These are phyloP conservation scores for Irpex sp. DNA, from an alignment of 1,284 basidiomycete species.

Conservation along the genomic window DNA sequence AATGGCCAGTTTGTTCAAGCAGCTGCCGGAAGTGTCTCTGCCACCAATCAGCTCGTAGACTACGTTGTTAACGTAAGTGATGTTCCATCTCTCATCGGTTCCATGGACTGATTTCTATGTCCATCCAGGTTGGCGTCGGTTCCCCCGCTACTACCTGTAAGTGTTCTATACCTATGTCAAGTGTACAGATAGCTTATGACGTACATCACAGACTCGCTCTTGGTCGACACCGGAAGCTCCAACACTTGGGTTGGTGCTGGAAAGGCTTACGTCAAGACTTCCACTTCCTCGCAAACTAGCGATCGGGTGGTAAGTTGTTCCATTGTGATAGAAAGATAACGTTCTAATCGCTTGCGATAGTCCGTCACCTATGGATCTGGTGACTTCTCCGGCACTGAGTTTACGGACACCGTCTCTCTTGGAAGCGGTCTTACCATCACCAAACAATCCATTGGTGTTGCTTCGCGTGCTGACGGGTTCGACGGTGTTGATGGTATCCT, in stretches of 20 bases:
- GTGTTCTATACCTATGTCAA: conserved; percentile 5
- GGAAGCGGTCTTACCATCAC: conserved; percentile 14
- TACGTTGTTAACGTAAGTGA: conserved; percentile 20
- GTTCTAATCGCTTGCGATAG: conserved; percentile 7
- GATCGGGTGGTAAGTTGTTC: conserved; percentile 3
- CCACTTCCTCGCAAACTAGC: not conserved
- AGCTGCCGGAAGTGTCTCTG: conserved; percentile 12
- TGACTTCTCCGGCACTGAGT: conserved; percentile 35
- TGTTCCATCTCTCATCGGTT: too few species aligned
- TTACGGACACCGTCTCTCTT: conserved; percentile 26
- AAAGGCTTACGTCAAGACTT: not conserved
- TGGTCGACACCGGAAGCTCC: conserved; percentile 13
- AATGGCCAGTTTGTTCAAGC: conserved; percentile 9
- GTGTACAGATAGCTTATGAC: not conserved
- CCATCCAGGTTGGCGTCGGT: conserved; percentile 16
- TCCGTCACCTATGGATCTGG: conserved; percentile 49
- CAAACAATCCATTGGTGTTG: conserved; percentile 51
- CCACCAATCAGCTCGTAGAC: conserved; percentile 20
- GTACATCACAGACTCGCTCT: conserved; percentile 12
- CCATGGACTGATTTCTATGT: too few species aligned
- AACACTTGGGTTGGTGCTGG: conserved; percentile 11
- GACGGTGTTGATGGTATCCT: conserved; percentile 47
- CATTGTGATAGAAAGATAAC: not conserved
- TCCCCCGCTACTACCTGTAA: conserved; percentile 23
- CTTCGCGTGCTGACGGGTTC: conserved; percentile 34